Conservation (phyloP, 139 green algal genomes). For the Pleodorina starrii region DNA sequence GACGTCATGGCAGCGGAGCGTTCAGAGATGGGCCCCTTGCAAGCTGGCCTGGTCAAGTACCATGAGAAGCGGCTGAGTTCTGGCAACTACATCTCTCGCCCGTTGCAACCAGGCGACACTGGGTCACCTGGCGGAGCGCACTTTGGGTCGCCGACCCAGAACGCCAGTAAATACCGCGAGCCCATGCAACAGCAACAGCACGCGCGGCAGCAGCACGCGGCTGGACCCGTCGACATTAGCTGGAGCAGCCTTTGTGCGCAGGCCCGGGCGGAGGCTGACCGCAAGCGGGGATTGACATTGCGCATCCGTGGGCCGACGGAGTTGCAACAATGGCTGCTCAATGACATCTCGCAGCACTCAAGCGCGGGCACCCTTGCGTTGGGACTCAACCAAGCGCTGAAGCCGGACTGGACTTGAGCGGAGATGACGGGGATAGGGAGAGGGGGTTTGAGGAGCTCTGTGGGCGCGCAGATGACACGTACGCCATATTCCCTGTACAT, state of each 20-base stretch:
- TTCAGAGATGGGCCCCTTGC: not conserved
- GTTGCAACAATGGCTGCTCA: not conserved
- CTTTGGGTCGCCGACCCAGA: not conserved
- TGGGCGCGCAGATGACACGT: no score
- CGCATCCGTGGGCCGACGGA: not conserved
- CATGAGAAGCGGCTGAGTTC: not conserved
- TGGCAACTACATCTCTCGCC: not conserved
- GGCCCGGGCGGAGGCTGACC: not conserved
- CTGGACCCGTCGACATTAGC: not conserved
- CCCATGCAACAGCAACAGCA: no score
- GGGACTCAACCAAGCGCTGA: no score
- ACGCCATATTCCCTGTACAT: no score
- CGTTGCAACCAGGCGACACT: not conserved
- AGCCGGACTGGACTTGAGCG: not conserved
- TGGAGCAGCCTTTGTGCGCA: not conserved
- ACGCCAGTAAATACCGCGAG: not conserved
- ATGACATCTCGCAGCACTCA: not conserved
- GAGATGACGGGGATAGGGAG: no score
- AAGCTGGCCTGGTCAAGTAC: not conserved
- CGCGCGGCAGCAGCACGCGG: no score
- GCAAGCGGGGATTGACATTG: not conserved
- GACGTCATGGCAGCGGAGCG: not conserved
- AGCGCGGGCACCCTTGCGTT: no score
- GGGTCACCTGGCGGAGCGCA: not conserved
- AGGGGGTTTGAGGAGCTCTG: no score